phyloP scores from a whole-genome alignment of 179 eudicot species.

The Beta corolliflora region DNA sequence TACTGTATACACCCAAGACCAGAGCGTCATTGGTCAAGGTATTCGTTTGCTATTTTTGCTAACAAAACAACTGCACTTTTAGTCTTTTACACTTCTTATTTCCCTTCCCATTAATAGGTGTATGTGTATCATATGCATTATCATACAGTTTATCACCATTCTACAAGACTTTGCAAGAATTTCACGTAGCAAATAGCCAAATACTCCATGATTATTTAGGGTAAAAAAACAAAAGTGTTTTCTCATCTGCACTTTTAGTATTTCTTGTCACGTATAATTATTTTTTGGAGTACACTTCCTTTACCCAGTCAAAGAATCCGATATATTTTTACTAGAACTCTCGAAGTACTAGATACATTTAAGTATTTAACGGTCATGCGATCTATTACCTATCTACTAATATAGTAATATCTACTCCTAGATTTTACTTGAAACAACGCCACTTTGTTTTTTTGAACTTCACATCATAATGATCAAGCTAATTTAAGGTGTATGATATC shows the following conservation, averaged over 20 bases:
- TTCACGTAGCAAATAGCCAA: not conserved
- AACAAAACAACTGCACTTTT: not conserved
- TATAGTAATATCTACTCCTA: not conserved
- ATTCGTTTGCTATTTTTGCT: not conserved
- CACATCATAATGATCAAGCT: too few relatives aligned
- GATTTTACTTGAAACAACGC: too few relatives aligned
- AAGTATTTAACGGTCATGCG: not conserved
- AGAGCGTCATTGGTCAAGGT: constrained; percentile 9
- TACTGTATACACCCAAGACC: not conserved
- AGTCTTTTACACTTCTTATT: too few relatives aligned
- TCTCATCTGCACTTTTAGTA: not conserved
- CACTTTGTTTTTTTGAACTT: too few relatives aligned
- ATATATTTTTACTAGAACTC: not conserved
- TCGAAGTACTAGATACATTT: not conserved
- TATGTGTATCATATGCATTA: too few relatives aligned
- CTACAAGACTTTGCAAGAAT: not conserved
- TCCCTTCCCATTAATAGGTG: not conserved
- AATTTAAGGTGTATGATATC: too few relatives aligned
- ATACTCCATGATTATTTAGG: not conserved
- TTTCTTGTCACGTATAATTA: not conserved
- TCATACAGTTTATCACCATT: not conserved
- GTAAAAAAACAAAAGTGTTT: not conserved
- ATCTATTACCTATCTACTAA: not conserved
- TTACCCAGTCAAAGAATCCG: not conserved
- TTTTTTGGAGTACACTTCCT: not conserved